Percentiles rank a stretch among this genome's conserved stretches.
Evolutionary conservation across 306 rosid genomes (phyloP).

Genomic region (Prunus armeniaca): DNA sequence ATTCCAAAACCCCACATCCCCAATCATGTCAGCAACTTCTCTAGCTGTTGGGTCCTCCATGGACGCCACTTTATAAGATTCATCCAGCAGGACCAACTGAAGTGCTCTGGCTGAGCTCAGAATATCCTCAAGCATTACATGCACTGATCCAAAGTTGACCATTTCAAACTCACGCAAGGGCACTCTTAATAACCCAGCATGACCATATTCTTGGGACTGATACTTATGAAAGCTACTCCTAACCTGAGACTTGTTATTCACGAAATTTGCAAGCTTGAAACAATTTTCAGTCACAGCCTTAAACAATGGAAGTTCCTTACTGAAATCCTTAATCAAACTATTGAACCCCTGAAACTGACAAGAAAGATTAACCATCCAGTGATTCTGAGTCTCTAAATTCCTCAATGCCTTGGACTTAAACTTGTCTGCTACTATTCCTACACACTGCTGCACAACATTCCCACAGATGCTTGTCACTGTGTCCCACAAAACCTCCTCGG

Average conservation of each 20-base stretch:
- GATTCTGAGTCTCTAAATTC: slow-evolving; percentile 76
- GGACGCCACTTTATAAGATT: slow-evolving; percentile 46
- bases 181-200: slow-evolving; percentile 53
- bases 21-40: slow-evolving; percentile 64
- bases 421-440: slow-evolving; percentile 88
- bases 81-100: slow-evolving; percentile 57
- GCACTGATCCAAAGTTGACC: slow-evolving; percentile 39
- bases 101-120: slow-evolving; percentile 53
- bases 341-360: slow-evolving; percentile 81
- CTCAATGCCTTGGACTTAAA: slow-evolving; percentile 75
- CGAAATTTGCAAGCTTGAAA: slow-evolving; percentile 63
- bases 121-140: slow-evolving; percentile 57
- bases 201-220: slow-evolving; percentile 73
- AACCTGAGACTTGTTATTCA: slow-evolving; percentile 63
- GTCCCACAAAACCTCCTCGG: slow-evolving; percentile 89
- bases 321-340: slow-evolving; percentile 66
- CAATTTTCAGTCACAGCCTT: slow-evolving; percentile 50
- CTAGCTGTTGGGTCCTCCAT: slow-evolving; percentile 63
- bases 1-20: slow-evolving; percentile 68
- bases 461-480: slow-evolving; percentile 83
- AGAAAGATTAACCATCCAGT: slow-evolving; percentile 91
- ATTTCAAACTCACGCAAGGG: slow-evolving; percentile 38
- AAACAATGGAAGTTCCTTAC: slow-evolving; percentile 68
- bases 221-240: slow-evolving; percentile 65
- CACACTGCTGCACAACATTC: slow-evolving; percentile 69